A percentile compares a stretch with the other conserved stretches of the same genome.
Conservation (phyloP, 2,329 filamentous ascomycete species). For the Cordyceps tenuipes region DNA sequence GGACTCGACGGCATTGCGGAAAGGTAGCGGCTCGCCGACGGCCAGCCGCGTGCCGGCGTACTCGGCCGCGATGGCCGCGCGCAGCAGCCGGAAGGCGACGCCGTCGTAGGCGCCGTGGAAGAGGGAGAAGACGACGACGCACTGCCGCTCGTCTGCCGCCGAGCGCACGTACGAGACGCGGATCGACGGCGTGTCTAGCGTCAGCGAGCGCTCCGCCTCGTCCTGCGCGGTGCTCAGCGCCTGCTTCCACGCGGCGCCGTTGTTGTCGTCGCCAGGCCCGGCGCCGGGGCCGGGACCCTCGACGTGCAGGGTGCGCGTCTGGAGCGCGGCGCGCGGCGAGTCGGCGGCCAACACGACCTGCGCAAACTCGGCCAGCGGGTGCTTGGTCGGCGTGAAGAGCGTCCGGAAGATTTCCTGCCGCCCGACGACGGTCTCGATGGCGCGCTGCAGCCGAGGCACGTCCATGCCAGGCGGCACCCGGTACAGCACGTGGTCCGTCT, state of each 20-base stretch:
- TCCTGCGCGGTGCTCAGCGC: neutral
- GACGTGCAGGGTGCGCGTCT: conserved; percentile 1
- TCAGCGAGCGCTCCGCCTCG: neutral
- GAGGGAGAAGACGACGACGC: conserved; percentile 22
- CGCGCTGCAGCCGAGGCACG: conserved; percentile 7
- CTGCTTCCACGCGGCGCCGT: neutral
- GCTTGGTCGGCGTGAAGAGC: conserved; percentile 5
- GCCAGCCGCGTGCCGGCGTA: neutral
- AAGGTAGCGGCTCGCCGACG: neutral
- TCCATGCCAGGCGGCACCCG: conserved; percentile 5
- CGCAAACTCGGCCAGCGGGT: conserved; percentile 11
- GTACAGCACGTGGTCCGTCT: conserved; percentile 11
- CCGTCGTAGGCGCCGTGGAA: conserved; percentile 24
- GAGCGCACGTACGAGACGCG: conserved; percentile 6
- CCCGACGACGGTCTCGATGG: conserved; percentile 5
- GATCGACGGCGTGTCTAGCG: conserved; percentile 2
- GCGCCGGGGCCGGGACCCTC: neutral
- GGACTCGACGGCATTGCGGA: neutral
- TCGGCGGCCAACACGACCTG: neutral
- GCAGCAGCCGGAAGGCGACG: neutral
- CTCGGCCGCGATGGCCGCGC: conserved; percentile 8
- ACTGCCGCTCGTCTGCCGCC: neutral
- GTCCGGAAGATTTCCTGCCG: conserved; percentile 12
- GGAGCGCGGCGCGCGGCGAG: neutral
- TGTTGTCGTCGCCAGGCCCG: neutral